Evolutionary conservation across 2,329 filamentous ascomycete species (phyloP).

Genomic region (Podosphaera xanthii): DNA sequence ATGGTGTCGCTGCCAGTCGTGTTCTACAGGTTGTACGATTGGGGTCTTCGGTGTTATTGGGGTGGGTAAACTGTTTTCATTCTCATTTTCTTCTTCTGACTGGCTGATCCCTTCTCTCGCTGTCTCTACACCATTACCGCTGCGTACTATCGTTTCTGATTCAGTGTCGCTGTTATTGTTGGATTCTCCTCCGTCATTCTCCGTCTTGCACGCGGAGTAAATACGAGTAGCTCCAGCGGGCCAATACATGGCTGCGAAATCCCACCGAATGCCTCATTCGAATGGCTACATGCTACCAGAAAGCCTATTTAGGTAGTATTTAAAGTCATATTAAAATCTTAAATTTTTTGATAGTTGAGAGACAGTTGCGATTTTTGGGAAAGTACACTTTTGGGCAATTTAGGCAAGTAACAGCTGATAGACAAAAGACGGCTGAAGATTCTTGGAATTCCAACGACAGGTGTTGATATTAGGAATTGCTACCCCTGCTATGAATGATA

Average conservation of each 20-base stretch:
- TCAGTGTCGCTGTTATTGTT: slow-evolving; percentile 33
- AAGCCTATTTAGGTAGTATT: no score
- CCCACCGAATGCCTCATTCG: slow-evolving; percentile 15
- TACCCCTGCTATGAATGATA: no score
- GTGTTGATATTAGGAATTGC: no score
- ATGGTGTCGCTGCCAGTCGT: slow-evolving; percentile 20
- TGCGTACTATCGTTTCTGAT: slow-evolving; percentile 17
- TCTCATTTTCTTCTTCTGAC: slow-evolving; percentile 10
- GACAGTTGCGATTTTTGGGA: no score
- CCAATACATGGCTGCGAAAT: slow-evolving; percentile 55
- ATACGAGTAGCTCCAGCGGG: slow-evolving; percentile 65
- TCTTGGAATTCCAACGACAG: no score
- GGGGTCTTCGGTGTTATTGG: slow-evolving; percentile 30
- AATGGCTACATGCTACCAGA: slow-evolving; percentile 14
- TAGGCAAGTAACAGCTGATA: no score
- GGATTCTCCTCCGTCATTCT: slow-evolving; percentile 27
- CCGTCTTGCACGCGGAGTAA: slow-evolving; percentile 50
- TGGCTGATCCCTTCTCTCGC: slow-evolving; percentile 8
- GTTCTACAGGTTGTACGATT: slow-evolving; percentile 34
- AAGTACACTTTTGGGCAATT: no score
- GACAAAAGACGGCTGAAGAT: no score
- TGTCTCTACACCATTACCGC: slow-evolving; percentile 10
- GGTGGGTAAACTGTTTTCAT: slow-evolving; percentile 16
- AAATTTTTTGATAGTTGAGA: no score
- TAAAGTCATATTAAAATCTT: no score